Evolutionary conservation across 192 early-diverging fungal species (phyloP).

Genomic region (Cetraspora pellucida): DNA sequence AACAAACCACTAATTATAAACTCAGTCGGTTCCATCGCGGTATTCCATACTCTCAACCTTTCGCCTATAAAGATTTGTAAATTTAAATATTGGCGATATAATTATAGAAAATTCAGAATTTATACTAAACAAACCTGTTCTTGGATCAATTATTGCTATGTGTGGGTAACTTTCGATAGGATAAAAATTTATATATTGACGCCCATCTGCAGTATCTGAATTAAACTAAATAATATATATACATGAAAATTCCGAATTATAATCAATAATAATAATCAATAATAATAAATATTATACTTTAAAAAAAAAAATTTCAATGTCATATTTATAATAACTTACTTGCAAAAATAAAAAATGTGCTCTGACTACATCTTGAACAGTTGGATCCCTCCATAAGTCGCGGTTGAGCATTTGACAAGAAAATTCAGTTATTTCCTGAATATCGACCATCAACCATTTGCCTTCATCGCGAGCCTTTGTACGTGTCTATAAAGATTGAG

Average conservation of each 20-base stretch:
- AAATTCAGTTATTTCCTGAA: conserved; percentile 85
- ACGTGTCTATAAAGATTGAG: conserved; percentile 55
- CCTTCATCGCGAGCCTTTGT: conserved; percentile 55
- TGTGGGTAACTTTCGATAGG: conserved; percentile 74
- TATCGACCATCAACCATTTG: conserved; percentile 87
- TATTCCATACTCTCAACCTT: conserved; percentile 72
- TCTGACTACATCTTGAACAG: conserved; percentile 75
- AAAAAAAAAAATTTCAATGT: not conserved
- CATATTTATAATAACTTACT: conserved; percentile 43
- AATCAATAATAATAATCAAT: not conserved
- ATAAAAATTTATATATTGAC: conserved; percentile 74
- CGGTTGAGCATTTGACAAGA: conserved; percentile 88
- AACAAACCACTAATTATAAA: conserved; percentile 71
- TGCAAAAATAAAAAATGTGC: conserved; percentile 88
- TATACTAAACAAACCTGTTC: conserved; percentile 63
- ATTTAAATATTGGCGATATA: no score
- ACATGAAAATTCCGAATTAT: not conserved
- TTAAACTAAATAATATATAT: conserved; percentile 5
- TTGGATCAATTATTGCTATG: conserved; percentile 85
- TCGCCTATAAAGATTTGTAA: conserved; percentile 58
- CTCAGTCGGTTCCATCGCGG: conserved; percentile 57
- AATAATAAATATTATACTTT: not conserved
- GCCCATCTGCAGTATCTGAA: conserved; percentile 68
- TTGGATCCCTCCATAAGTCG: conserved; percentile 86
- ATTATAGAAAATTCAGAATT: not conserved